phyloP scores from a whole-genome alignment of 192 early-diverging fungal genomes.

The Haplosporangium gracile region DNA sequence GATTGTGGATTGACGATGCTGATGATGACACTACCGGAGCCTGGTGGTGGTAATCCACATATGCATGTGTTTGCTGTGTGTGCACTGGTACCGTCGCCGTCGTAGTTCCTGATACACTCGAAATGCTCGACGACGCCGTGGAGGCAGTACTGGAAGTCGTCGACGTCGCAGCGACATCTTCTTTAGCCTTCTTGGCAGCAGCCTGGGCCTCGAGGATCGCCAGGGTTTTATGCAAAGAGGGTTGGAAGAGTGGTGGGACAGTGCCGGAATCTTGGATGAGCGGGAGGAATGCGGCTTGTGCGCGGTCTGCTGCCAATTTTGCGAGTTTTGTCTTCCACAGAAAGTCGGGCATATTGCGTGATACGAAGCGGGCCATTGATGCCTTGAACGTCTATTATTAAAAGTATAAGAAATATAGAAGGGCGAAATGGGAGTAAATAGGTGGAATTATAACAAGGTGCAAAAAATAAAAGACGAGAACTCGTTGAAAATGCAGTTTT shows the following conservation, averaged over 20 bases:
- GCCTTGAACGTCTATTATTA: not conserved
- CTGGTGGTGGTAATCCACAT: not conserved
- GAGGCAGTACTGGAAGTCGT: too few relatives aligned
- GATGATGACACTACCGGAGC: not conserved
- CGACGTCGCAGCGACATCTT: not conserved
- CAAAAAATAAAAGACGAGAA: not conserved
- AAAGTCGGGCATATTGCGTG: not conserved
- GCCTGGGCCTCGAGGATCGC: constrained; percentile 1
- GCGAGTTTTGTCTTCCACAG: constrained; percentile 4
- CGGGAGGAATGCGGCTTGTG: not conserved
- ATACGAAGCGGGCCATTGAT: constrained; percentile 2
- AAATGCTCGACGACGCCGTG: not conserved
- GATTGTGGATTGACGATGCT: not conserved
- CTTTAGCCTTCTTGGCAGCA: not conserved
- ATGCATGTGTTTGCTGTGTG: not conserved
- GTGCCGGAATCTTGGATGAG: constrained; percentile 3
- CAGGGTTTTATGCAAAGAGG: not conserved
- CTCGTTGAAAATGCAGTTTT: too few relatives aligned
- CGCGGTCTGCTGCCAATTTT: constrained; percentile 3
- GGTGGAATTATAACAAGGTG: not conserved
- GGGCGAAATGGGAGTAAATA: too few relatives aligned
- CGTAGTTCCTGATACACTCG: not conserved
- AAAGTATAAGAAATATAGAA: not conserved
- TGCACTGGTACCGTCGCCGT: not conserved
- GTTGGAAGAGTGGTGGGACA: not conserved